Conservation (phyloP, 225 moss, liverwort and hornwort genomes). For the Anthoceros angustus region DNA sequence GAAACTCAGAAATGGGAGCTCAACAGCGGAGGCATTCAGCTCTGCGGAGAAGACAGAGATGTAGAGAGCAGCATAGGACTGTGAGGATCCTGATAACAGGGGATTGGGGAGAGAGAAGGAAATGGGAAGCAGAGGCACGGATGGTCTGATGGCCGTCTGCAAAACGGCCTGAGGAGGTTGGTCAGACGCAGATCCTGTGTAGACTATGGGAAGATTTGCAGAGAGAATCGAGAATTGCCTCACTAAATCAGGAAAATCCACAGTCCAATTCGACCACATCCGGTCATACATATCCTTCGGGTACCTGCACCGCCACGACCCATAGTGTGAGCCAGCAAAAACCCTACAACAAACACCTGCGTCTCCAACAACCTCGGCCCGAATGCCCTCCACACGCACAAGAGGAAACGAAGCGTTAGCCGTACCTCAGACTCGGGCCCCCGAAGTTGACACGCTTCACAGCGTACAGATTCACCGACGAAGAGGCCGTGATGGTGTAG, state of each 20-base stretch:
- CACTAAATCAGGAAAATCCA: neutral
- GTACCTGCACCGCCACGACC: neutral
- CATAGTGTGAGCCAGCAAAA: too few relatives aligned
- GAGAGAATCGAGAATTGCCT: neutral
- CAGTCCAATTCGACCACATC: neutral
- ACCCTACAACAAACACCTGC: too few relatives aligned
- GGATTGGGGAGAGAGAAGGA: neutral
- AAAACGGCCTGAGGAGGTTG: neutral
- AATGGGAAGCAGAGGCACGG: neutral
- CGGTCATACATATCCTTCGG: neutral
- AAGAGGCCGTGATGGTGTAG: neutral
- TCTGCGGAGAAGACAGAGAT: neutral
- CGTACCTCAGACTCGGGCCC: neutral
- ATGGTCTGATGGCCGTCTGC: conserved; percentile 4
- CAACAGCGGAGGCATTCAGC: neutral
- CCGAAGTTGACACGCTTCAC: conserved; percentile 3
- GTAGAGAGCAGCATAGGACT: neutral
- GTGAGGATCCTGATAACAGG: neutral
- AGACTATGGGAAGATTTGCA: neutral
- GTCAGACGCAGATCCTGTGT: neutral
- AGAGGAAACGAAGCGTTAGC: neutral
- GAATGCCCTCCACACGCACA: too few relatives aligned
- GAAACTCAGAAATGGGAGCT: neutral
- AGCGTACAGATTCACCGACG: neutral
- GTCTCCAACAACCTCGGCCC: too few relatives aligned